Base-by-base conservation (phyloP, 1,284 basidiomycete species). In the Marasmius tenuissimus region DNA sequence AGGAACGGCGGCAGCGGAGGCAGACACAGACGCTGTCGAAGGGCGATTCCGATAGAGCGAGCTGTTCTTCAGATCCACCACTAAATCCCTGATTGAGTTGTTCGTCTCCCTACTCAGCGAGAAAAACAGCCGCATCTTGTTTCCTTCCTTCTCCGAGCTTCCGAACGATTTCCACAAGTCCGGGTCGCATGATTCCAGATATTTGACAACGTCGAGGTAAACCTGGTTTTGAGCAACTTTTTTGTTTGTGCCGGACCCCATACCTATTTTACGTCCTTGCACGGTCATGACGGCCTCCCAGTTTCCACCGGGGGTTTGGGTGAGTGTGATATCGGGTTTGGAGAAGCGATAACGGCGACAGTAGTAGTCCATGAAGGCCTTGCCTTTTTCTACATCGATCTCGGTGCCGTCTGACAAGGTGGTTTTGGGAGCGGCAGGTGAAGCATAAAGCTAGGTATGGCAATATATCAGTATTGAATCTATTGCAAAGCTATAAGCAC, bases 351-450 rank as follows among this genome's bases (percentile, higher is more conserved):
- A 97, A 45, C 87, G 83, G 49, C 88, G 85, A 73, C 95, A 97
- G 72, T 98, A 98, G 71, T 92, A 98, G 68, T 96, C 95, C 89
- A 98, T 96, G 76, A 98, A 98, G 66, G 87, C 87, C 59, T 91
- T 87, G 0, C 95, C 94, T 54, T 85, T 84, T 61, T 96, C 93
- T 54, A 90, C 88, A 7, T 78, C 80, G 66, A 76, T 68, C 4
- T 86, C 48, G 7, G 33, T 81, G 27, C 88, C 88, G 70, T 96
- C 90, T 16, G 86, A 85, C 20, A 97, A 81, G 5, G 69, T 71
- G 39, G 75, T 47, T 47, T 47, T 47, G 72, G 27, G 73, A 67
- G 2, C 69, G 70, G n/a, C 63, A 8, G 69, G 56, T 62, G 74
- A 73, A 56, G 73, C 59, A 14, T 70, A 66, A 14, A 75, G 59